Evolutionary conservation across 495 filamentous ascomycete species (phyloP), one percentile per base, ranked within the genome.

Genomic region (Geopyxis carbonaria): DNA sequence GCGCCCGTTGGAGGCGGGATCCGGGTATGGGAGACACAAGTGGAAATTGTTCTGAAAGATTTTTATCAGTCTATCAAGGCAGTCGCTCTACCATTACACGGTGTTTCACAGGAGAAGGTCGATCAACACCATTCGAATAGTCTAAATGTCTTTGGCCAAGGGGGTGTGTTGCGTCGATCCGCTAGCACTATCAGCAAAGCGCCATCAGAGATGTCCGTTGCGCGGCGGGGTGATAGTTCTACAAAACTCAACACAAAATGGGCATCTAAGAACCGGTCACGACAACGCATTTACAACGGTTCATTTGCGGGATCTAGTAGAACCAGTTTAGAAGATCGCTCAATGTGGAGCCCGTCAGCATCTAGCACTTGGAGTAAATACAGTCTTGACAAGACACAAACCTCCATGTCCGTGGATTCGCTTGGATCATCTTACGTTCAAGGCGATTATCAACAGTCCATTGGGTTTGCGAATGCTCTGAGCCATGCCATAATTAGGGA

Each of bases 401-500:
- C 86, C 4, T 81, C 84, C 2, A 79, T 85, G 62, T 93, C 87
- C 9, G 78, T 91, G 45, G 82, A 89, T 57, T 91, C 83, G 0
- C 70, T 93, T 46, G 72, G 75, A 13, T 86, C 80, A 1, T 67
- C 71, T n/a, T 81, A 74, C 58, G 76, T 75, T 2, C 74, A 74
- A 20, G 75, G 75, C 18, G 89, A 91, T 50, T 94, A 86, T 51
- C 83, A 93, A 50, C 85, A 92, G 53, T 91, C 85, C 0, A 93
- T 99, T 51, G 89, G 89, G 0, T 99, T 99, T 55, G 89, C 91
- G 27, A 95, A 93, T 60, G 89, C 89, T 11, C 69, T 99, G 2
- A 92, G 81, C 46, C 91, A 92, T 53, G 89, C 89, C 13, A 97
- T 95, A 49, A 93, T 93, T 44, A 76, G 91, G 15, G 91, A 94